Base-by-base conservation (phyloP, 2,329 filamentous ascomycete species). In the Alternaria solani region DNA sequence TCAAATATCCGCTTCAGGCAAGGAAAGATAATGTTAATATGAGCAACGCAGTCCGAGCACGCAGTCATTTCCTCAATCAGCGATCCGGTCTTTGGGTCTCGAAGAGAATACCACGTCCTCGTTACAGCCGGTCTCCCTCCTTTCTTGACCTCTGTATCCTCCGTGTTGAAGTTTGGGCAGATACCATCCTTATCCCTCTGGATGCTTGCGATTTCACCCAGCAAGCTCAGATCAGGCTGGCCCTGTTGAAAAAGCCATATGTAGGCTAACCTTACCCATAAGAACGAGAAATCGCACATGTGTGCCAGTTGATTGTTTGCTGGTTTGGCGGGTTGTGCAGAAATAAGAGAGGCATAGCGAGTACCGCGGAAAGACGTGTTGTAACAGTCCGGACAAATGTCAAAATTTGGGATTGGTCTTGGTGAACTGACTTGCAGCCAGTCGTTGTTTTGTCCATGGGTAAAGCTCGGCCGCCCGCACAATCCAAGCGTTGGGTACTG, bases 331-430 rank as follows among this genome's bases (percentile, higher is more conserved):
- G 56, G 36, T 23, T 47, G 51, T 20, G 39, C 38, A n/a, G 46
- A 36, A 42, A 71, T 48, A 42, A 62, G 57, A 34, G 55, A 43
- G n/a, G 46, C 54, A 51, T 69, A 70, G 26, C 38, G 46, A 7
- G 66, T 68, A 42, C 61, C 46, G 25, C 53, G 48, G 26, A 71
- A 64, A 3, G 67, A 67, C 1, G 61, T 62, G 26, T 66, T 63
- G 57, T 63, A 71, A 41, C 67, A 71, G 26, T 59, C 57, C 4
- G 66, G 57, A 39, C 69, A 70, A 25, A 71, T 62, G 46, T 67
- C 66, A 43, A 70, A 58, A 25, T 68, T 30, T 2, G 49, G 34
- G n/a, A 66, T 63, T 18, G 26, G 39, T 20, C 18, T 49, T 18
- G 65, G 65, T 11, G 47, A 51, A 5, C 56, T 60, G 42, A 69